These are phyloP conservation scores for Lactifluus echinatus DNA, from an alignment of 768 basidiomycete species.

Conservation along the genomic window DNA sequence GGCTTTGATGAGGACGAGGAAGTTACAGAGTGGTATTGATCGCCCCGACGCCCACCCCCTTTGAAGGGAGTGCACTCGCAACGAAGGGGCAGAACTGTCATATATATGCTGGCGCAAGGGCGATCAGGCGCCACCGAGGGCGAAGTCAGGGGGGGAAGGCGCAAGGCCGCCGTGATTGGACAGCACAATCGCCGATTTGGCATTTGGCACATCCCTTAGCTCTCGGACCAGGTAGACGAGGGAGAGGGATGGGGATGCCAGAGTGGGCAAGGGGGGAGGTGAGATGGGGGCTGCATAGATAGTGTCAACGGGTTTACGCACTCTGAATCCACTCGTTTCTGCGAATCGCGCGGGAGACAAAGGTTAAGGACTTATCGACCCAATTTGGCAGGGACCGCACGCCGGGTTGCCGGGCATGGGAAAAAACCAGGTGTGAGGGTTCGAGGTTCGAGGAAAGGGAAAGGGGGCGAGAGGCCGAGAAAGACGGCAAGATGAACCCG, in stretches of 20 bases:
- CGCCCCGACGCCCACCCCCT: too few species aligned
- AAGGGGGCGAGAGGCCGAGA: too few species aligned
- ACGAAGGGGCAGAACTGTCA: neutral
- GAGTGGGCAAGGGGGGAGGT: neutral
- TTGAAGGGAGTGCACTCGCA: too few species aligned
- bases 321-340: too few species aligned
- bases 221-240: too few species aligned
- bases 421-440: neutral
- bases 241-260: neutral
- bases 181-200: neutral
- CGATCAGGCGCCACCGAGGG: constrained; percentile 7
- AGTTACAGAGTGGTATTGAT: too few species aligned
- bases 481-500: neutral
- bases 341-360: constrained; percentile 5
- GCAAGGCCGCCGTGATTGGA: neutral
- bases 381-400: neutral
- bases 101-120: neutral
- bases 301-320: neutral
- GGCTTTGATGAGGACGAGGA: too few species aligned
- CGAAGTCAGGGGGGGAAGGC: neutral
- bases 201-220: too few species aligned
- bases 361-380: neutral
- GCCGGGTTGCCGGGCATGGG: constrained; percentile 9
- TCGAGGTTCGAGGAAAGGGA: neutral
- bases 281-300: neutral